phyloP scores from a whole-genome alignment of 345 rosid species.

The Eucalyptus rudis region DNA sequence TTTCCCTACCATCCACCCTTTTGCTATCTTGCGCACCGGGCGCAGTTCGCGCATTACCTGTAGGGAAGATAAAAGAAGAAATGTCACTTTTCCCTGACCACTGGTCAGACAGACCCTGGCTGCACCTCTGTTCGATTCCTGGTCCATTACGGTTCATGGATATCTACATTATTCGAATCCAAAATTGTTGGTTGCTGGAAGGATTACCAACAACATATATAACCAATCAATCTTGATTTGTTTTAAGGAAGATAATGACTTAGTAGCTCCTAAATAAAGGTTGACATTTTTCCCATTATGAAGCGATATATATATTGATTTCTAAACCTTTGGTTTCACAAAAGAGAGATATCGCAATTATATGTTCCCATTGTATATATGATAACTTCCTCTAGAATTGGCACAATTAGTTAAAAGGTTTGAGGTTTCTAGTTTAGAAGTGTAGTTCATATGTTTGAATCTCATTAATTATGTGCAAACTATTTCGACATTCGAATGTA shows the following conservation, averaged over 20 bases:
- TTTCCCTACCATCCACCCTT: neutral
- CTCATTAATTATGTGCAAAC: too few species aligned
- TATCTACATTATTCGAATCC: neutral
- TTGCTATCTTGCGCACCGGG: conserved; percentile 8
- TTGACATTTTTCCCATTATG: neutral
- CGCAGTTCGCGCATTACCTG: neutral
- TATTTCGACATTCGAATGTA: neutral
- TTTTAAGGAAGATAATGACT: neutral
- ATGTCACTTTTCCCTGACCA: neutral
- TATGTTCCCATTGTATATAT: too few species aligned
- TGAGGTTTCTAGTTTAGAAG: neutral
- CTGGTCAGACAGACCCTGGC: neutral
- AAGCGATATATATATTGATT: neutral
- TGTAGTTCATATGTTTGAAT: too few species aligned
- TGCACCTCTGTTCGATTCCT: neutral
- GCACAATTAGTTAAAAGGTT: too few species aligned
- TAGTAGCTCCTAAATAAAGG: neutral
- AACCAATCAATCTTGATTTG: neutral
- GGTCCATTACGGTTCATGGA: neutral
- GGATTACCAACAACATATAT: neutral
- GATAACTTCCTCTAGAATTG: too few species aligned
- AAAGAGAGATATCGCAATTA: neutral
- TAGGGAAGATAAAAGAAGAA: neutral
- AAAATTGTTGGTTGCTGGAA: neutral
- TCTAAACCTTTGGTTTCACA: too few species aligned